Base-by-base conservation (phyloP, 139 green algal species). In the Edaphochlamys debaryana region DNA sequence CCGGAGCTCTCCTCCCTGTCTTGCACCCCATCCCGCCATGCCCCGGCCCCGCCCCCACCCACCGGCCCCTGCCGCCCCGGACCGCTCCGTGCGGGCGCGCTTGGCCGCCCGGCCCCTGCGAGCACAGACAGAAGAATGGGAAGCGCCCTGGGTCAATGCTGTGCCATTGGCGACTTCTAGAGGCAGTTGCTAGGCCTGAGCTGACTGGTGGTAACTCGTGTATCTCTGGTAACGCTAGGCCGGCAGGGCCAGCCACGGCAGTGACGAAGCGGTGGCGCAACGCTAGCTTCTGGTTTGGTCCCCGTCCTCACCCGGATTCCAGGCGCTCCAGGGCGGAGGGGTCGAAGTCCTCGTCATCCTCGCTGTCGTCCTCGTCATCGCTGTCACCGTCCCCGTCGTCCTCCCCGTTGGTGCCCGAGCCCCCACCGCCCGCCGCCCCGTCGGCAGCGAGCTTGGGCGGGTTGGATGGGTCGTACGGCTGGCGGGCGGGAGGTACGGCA, bases 261-360 rank as follows among this genome's bases (percentile, higher is more conserved):
- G 23, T 25, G 9, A 3, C 3, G 4, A 25, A 6, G 17, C 67
- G 6, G 17, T 8, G 19, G 42, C 38, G 11, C 37, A 17, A 9
- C 37, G 1, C 37, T 6, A 32, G 36, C 17, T 32, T 48, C 42
- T 42, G 4, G 8, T 52, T 63, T 30, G 29, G 4, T 4, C 1
- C 13, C 42, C 41, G 3, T 34, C 25, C 56, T 13, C 17, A 69
- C 66, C 78, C 79, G 17, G 11, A 6, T 36, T 79, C 67, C 27
- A 58, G 5, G 3, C 67, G 52, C 64, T 86, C 54, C 22, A 66
- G 56, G 4, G 27, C 52, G 4, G 36, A 27, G 6, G 68, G 69
- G 48, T 86, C 79, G 42, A 79, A 79, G 56, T 86, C 79, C 41
- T 86, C 79, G 30, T 86, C 79, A 32, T 86, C 79, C 2, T 79